phyloP scores from a whole-genome alignment of 1,139 yeast species.

The Yamadazyma sp. region DNA sequence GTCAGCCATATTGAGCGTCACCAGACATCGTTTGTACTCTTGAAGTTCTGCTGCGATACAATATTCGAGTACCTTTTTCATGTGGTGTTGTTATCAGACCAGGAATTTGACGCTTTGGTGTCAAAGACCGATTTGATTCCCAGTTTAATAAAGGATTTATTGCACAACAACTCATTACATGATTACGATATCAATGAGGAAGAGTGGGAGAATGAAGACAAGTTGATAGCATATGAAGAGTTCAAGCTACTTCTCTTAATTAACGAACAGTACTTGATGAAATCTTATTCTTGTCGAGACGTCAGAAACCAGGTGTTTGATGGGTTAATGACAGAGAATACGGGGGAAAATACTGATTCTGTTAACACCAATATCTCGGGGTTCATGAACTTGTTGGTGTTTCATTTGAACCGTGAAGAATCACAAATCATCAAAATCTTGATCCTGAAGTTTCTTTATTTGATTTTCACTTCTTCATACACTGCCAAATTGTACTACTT shows the following conservation, averaged over 20 bases:
- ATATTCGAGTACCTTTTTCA: conserved; percentile 45
- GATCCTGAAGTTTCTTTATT: conserved; percentile 73
- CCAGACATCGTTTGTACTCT: conserved; percentile 30
- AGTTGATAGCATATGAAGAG: conserved; percentile 64
- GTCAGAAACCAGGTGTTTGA: conserved; percentile 51
- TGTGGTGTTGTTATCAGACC: conserved; percentile 33
- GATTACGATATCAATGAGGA: conserved; percentile 34
- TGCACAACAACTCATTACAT: conserved; percentile 48
- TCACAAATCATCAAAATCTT: conserved; percentile 74
- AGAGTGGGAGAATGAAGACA: conserved; percentile 57
- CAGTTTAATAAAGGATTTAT: conserved; percentile 50
- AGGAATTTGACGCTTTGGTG: conserved; percentile 33
- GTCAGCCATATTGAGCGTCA: conserved; percentile 26
- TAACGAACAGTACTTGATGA: conserved; percentile 85
- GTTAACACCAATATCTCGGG: conserved; percentile 29
- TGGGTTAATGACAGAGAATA: conserved; percentile 30
- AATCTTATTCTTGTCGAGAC: conserved; percentile 34
- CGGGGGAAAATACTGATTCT: conserved; percentile 16
- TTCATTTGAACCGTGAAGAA: conserved; percentile 73
- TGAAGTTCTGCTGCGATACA: conserved; percentile 44
- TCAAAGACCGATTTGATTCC: conserved; percentile 28
- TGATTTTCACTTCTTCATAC: conserved; percentile 66
- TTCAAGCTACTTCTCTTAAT: conserved; percentile 72
- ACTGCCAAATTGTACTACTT: conserved; percentile 72
- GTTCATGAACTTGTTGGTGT: conserved; percentile 41